These are phyloP conservation scores for Pseudopyricularia cyperi DNA, from an alignment of 2,329 filamentous ascomycete genomes.

Conservation along the genomic window DNA sequence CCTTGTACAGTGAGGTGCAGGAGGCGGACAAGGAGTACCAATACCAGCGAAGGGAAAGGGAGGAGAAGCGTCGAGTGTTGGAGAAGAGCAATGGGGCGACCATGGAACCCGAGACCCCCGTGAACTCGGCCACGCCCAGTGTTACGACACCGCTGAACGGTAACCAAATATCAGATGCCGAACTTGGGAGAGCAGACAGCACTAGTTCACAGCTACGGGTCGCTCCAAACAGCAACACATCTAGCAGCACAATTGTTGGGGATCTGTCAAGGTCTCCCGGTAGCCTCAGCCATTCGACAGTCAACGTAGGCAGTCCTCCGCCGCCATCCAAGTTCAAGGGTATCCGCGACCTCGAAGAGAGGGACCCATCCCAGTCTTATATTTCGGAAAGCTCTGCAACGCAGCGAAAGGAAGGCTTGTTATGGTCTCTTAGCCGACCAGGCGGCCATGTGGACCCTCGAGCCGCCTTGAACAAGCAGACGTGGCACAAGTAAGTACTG, in stretches of 20 bases:
- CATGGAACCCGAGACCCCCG: constrained; percentile 57
- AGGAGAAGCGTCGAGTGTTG: constrained; percentile 80
- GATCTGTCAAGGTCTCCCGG: constrained; percentile 46
- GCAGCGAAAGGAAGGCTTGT: constrained; percentile 80
- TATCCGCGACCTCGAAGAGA: constrained; percentile 83
- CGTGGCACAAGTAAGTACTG: constrained; percentile 84
- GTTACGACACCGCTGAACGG: constrained; percentile 25
- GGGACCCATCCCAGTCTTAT: constrained; percentile 42
- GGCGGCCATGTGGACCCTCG: constrained; percentile 92
- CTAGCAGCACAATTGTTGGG: constrained; percentile 16
- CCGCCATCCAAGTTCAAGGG: constrained; percentile 65
- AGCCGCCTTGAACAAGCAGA: constrained; percentile 78
- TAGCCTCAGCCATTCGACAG: constrained; percentile 26
- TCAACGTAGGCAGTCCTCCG: constrained; percentile 34
- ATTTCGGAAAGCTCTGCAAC: constrained; percentile 45
- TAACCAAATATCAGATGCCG: constrained; percentile 47
- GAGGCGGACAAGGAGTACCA: constrained; percentile 95
- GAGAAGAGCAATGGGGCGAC: constrained; percentile 76
- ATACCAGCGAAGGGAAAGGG: constrained; percentile 84
- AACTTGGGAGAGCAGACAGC: constrained; percentile 62
- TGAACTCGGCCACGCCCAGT: constrained; percentile 28
- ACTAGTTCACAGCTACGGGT: constrained; percentile 54
- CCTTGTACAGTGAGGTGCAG: constrained; percentile 75
- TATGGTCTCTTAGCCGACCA: constrained; percentile 89
- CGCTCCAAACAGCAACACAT: constrained; percentile 30